A percentile compares a stretch with the other conserved stretches of the same genome.
Evolutionary conservation across 495 filamentous ascomycete genomes (phyloP).

Genomic region (Aspergillus taichungensis): DNA sequence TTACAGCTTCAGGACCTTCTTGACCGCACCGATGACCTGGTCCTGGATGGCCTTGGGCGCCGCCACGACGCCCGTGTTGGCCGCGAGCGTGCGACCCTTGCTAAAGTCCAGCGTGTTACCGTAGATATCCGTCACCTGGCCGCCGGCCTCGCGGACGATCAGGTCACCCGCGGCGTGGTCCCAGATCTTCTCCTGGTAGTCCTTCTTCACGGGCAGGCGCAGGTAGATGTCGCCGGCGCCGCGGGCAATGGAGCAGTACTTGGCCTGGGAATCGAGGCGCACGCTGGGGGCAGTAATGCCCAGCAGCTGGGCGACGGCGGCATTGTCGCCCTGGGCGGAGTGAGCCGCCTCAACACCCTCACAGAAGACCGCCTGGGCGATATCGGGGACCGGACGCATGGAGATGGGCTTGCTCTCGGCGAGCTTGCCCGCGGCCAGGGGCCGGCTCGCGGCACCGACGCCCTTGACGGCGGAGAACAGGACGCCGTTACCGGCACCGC

Average conservation of each 20-base stretch:
- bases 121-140: conserved; percentile 76
- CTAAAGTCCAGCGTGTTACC: conserved; percentile 78
- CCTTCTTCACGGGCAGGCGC: conserved; percentile 69
- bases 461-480: conserved; percentile 73
- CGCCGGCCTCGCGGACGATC: conserved; percentile 90
- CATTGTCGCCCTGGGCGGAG: conserved; percentile 78
- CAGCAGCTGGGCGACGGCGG: conserved; percentile 70
- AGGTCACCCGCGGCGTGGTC: conserved; percentile 96
- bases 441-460: conserved; percentile 67
- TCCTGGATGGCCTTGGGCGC: conserved; percentile 67
- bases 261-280: conserved; percentile 93
- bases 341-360: conserved; percentile 91
- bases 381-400: conserved; percentile 68
- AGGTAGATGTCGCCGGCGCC: conserved; percentile 94
- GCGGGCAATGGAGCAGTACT: conserved; percentile 92
- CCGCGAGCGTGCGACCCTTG: conserved; percentile 72
- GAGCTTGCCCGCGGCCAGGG: conserved; percentile 52
- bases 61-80: conserved; percentile 90
- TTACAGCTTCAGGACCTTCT: conserved; percentile 60
- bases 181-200: conserved; percentile 99
- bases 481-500: conserved; percentile 63
- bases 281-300: conserved; percentile 82
- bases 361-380: conserved; percentile 79
- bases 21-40: conserved; percentile 72
- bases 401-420: conserved; percentile 52